Evolutionary conservation across 176 grass and related monocot genomes (phyloP).

Genomic region (Lolium multiflorum): DNA sequence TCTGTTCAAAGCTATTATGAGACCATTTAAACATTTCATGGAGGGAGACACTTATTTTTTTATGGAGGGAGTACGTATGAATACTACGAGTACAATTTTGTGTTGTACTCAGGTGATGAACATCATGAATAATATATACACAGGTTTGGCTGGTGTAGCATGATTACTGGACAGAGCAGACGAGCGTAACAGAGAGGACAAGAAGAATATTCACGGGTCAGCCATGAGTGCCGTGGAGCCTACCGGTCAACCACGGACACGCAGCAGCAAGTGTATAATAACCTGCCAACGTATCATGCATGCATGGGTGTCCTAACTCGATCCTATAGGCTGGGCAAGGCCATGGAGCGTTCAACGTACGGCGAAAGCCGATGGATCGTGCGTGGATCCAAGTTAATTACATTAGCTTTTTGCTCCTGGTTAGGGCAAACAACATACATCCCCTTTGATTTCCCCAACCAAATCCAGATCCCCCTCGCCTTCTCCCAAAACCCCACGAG

Average conservation of each 20-base stretch:
- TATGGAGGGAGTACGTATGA: no score
- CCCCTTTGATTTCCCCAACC: constrained; percentile 46
- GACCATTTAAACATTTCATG: no score
- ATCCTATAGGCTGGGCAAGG: neutral
- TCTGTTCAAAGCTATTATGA: no score
- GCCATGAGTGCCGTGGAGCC: constrained; percentile 48
- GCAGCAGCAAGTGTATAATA: neutral
- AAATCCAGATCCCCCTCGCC: constrained; percentile 20
- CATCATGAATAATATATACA: neutral
- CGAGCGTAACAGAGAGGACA: neutral
- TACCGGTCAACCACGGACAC: constrained; percentile 52
- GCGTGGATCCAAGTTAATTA: constrained; percentile 17
- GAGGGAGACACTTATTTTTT: no score
- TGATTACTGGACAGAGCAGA: constrained; percentile 17
- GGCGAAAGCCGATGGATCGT: constrained; percentile 15
- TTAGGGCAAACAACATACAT: constrained; percentile 41
- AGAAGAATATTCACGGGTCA: constrained; percentile 29
- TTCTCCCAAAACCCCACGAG: constrained; percentile 52
- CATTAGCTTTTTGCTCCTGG: neutral
- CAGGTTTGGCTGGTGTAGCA: neutral
- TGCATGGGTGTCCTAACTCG: constrained; percentile 20
- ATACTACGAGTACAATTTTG: neutral
- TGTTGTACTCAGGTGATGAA: constrained; percentile 18
- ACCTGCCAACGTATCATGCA: constrained; percentile 32
- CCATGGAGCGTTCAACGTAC: constrained; percentile 26